Evolutionary conservation across 106 monocot genomes (phyloP), one percentile per base, ranked within the genome.

Genomic region (Dioscorea alata): DNA sequence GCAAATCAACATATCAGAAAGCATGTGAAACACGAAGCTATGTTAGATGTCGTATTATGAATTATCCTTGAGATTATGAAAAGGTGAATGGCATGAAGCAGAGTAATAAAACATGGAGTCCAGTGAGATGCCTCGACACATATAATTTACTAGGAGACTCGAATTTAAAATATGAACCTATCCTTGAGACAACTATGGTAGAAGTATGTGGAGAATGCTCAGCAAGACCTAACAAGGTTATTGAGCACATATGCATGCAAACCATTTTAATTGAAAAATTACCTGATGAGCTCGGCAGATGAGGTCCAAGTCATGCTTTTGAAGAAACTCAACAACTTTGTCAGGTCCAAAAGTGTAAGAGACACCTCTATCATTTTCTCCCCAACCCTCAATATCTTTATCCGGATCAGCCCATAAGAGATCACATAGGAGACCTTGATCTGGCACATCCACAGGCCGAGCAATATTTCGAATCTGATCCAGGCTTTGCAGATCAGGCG

Each of bases 251-350:
- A 13, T 0, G 15, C 28, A 28, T 28, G 15, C 15, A 62, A 62
- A 15, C 15, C 23, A 24, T 62, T 33, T 13, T 31, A 31, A 8
- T 62, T 4, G 15, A 6, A 42, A 42, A 57, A 19, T 57, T 57
- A 69, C 69, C 53, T 69, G 69, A 17, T 69, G 69, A 57, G 69
- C 69, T 56, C 69, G 69, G 53, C 69, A 69, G 20, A 69, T 69
- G 33, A 69, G 69, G 33, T 69, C 69, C 15, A 69, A 69, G 69
- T 69, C 69, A 57, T 69, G 69, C 56, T 57, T 69, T 33, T 57
- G 69, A 33, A 69, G 57, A 33, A 69, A 69, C 33, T 69, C 69
- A 57, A 28, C 24, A 33, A 69, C 56, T 53, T 12, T 69, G n/a
- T 69, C 69, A 69, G 69, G n/a, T 16, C 69, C 69, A 69, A 69